A percentile compares a stretch with the other conserved stretches of the same genome.
phyloP scores from a whole-genome alignment of 768 basidiomycete species.

The Epithele typhae region DNA sequence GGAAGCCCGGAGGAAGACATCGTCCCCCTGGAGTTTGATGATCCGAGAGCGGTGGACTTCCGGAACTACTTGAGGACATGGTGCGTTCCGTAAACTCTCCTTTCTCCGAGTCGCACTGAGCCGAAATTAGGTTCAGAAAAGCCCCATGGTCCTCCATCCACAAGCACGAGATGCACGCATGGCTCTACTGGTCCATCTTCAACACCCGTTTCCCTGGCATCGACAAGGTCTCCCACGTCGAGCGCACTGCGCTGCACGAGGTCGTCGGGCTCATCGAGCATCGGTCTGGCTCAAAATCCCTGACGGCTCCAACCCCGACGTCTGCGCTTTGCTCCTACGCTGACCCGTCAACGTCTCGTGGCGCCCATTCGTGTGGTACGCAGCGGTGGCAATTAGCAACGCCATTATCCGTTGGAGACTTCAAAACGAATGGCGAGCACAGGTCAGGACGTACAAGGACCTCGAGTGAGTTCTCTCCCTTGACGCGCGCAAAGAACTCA shows the following conservation, averaged over 20 bases:
- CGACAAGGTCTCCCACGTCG: slow-evolving; percentile 41
- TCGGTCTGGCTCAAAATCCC: slow-evolving; percentile 63
- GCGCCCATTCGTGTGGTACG: slow-evolving; percentile 69
- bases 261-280: slow-evolving; percentile 63
- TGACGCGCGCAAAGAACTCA: not conserved
- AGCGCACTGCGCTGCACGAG: slow-evolving; percentile 50
- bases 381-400: slow-evolving; percentile 45
- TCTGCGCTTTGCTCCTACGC: slow-evolving; percentile 63
- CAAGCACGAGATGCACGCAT: slow-evolving; percentile 57
- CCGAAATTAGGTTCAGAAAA: slow-evolving; percentile 75
- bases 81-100: too few species aligned
- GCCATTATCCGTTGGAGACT: slow-evolving; percentile 43
- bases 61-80: slow-evolving; percentile 61
- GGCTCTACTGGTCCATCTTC: slow-evolving; percentile 85
- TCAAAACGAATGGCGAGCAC: slow-evolving; percentile 36
- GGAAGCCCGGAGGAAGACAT: slow-evolving; percentile 60
- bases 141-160: slow-evolving; percentile 71
- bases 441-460: slow-evolving; percentile 47
- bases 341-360: slow-evolving; percentile 67
- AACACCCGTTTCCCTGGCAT: slow-evolving; percentile 55
- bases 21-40: slow-evolving; percentile 50
- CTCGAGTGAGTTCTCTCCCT: slow-evolving; percentile 55
- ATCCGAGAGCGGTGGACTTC: slow-evolving; percentile 73
- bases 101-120: too few species aligned
- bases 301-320: slow-evolving; percentile 50